Conservation (phyloP, 208 protist genomes). For the Leishmania tropica region DNA sequence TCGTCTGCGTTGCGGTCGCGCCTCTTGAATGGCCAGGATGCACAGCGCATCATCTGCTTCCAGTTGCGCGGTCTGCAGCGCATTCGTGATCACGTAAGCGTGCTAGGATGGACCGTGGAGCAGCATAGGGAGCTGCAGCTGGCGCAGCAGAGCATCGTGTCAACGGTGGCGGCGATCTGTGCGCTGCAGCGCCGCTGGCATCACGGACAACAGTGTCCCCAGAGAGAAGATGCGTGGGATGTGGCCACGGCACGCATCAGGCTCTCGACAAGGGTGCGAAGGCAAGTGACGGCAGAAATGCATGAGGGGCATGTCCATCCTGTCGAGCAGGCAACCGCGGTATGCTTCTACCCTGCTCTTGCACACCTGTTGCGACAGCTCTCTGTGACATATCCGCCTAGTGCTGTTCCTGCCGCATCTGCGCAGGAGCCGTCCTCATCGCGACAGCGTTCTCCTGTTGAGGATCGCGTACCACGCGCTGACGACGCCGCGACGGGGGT, state of each 20-base stretch:
- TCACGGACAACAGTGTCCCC: not conserved
- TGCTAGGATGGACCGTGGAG: constrained; percentile 18
- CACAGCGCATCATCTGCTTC: constrained; percentile 19
- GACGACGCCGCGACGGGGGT: not conserved
- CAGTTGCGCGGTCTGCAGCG: constrained; percentile 21
- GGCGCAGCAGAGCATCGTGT: not conserved
- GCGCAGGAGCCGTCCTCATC: not conserved
- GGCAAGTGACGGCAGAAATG: not conserved
- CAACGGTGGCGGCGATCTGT: constrained; percentile 4
- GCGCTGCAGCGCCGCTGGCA: not conserved
- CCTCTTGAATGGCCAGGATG: not conserved
- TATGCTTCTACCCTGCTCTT: constrained; percentile 31
- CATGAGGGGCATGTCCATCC: not conserved
- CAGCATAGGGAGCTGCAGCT: constrained; percentile 15
- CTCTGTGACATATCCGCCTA: not conserved
- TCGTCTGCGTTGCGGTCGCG: not conserved
- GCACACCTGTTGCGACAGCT: not conserved
- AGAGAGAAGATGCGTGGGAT: not conserved
- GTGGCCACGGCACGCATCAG: not conserved
- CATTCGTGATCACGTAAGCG: constrained; percentile 9
- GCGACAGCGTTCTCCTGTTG: not conserved
- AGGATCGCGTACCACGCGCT: not conserved
- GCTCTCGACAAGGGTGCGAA: not conserved
- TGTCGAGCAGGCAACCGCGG: constrained; percentile 18
- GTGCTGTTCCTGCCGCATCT: not conserved